Base-by-base conservation (phyloP, 1,139 yeast genomes). In the Taiozyma sp. region DNA sequence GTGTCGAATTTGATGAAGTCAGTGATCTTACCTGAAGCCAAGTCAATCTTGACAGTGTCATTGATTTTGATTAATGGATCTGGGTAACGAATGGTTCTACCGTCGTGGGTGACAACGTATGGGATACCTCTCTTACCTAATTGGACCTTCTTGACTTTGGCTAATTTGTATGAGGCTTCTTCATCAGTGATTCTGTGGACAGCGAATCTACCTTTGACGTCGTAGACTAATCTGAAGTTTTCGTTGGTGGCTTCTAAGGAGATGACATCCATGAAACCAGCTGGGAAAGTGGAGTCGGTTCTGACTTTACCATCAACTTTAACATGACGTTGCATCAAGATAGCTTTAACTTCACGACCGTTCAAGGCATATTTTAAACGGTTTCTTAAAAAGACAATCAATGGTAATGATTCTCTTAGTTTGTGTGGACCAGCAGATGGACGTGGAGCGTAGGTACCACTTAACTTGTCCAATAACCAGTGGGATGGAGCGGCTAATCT, bases 381-480 rank as follows among this genome's bases (percentile, higher is more conserved):
- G 96, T 93, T 93, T 87, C 99, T 91, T 75, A 93, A 82, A 84
- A 93, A 93, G 68, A 93, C 93, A 72, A 93, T 84, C 80, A 93
- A 87, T 74, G 99, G 99, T 73, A 93, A 87, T 58, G 97, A 93
- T 82, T 93, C 99, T 80, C 99, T 87, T 78, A 92, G 86, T 82
- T 93, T 93, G 87, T 93, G 99, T 75, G 99, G 99, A 83, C 99
- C 99, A 67, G 96, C 87, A 62, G 97, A 90, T 74, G 98, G 96
- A 84, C 98, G 92, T 81, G 99, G 99, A 66, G 99, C 99, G 78
- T 93, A 93, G 73, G 91, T 83, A 74, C 99, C 99, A 76, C 97
- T 88, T 82, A 95, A 84, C 83, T 95, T 95, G 96, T 93, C 99
- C 84, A 95, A 88, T 96, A 95, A 89, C 99, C 99, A 95, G 87